These are phyloP conservation scores for Erodium moschatum DNA, from an alignment of 441 rosid species.

Conservation along the genomic window DNA sequence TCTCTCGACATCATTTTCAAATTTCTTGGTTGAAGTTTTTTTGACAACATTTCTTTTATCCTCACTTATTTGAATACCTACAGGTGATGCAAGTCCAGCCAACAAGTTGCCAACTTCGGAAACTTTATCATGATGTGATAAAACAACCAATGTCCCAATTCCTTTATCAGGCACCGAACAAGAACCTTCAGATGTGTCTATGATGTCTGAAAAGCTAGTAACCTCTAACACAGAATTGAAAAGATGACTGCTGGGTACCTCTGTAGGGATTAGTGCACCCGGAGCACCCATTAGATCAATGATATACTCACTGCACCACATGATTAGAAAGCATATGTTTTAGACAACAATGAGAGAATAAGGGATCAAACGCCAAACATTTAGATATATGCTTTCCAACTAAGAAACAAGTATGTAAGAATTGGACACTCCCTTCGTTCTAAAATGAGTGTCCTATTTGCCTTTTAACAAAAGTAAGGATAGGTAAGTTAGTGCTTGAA, in stretches of 20 bases:
- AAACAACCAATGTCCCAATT: conserved; percentile 27
- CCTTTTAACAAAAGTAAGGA: neutral
- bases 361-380: neutral
- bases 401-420: neutral
- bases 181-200: conserved; percentile 31
- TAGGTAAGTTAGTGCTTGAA: neutral
- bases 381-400: neutral
- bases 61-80: conserved; percentile 33
- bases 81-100: conserved; percentile 28
- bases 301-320: conserved; percentile 74
- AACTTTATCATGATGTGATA: conserved; percentile 22
- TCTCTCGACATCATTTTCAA: conserved; percentile 62
- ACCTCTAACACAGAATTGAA: conserved; percentile 41
- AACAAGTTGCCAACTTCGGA: conserved; percentile 25
- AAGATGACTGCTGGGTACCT: conserved; percentile 67
- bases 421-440: neutral
- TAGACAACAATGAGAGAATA: neutral
- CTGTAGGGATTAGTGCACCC: conserved; percentile 82
- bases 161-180: conserved; percentile 35
- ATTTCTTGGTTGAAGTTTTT: conserved; percentile 45
- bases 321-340: conserved; percentile 12
- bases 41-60: conserved; percentile 33
- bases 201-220: conserved; percentile 38
- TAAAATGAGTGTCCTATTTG: neutral
- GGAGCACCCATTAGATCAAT: conserved; percentile 99